Percentiles rank a stretch among this genome's conserved stretches.
Evolutionary conservation across 2,329 filamentous ascomycete genomes (phyloP).

Genomic region (Capronia epimyces): DNA sequence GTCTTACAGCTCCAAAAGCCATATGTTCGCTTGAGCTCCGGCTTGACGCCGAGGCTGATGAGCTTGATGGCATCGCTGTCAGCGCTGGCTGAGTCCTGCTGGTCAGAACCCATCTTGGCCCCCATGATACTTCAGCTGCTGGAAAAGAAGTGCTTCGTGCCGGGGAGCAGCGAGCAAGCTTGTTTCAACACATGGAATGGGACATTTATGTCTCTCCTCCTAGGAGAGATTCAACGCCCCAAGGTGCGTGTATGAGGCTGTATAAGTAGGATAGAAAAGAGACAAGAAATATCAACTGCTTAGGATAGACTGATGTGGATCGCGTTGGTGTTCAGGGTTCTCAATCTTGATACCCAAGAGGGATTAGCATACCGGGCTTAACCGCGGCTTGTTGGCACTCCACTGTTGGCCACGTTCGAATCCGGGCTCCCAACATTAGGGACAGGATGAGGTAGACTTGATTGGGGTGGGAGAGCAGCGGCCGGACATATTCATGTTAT

Average conservation of each 20-base stretch:
- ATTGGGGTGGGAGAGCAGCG: background rate
- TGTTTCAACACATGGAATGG: constrained; percentile 12
- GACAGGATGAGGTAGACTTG: background rate
- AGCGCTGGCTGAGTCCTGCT: constrained; percentile 12
- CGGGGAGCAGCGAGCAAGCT: background rate
- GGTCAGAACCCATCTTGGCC: constrained; percentile 12
- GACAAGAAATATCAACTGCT: background rate
- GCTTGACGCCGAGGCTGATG: constrained; percentile 24
- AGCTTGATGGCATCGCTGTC: constrained; percentile 19
- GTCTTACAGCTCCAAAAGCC: constrained; percentile 24
- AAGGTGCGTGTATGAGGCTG: background rate
- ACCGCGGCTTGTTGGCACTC: background rate
- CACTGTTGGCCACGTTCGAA: background rate
- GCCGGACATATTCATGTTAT: background rate
- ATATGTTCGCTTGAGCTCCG: constrained; percentile 23
- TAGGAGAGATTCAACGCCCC: background rate
- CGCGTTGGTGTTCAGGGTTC: background rate
- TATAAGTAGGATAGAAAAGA: background rate
- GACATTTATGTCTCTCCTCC: background rate
- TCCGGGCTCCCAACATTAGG: background rate
- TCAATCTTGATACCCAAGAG: constrained; percentile 4
- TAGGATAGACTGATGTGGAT: background rate
- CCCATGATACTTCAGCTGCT: background rate
- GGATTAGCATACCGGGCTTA: background rate
- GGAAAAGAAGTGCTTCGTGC: background rate